Evolutionary conservation across 768 basidiomycete genomes (phyloP).

Genomic region (Auricularia heimuer): DNA sequence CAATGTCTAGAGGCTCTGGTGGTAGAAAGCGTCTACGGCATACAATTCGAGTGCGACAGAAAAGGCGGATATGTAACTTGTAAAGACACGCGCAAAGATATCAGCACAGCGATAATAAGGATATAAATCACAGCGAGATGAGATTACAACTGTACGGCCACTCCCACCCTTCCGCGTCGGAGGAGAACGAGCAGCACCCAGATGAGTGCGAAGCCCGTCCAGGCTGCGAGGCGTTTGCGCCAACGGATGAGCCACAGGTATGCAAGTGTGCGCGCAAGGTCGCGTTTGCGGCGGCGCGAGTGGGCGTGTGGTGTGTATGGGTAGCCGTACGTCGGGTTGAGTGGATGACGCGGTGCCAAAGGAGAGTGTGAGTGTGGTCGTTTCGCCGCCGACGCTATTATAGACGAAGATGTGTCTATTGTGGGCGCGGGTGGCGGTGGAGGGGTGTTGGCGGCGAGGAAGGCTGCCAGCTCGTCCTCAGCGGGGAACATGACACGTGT

Average conservation of each 20-base stretch:
- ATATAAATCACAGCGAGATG: too few relatives aligned
- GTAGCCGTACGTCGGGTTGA: constrained; percentile 73
- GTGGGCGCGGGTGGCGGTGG: constrained; percentile 35
- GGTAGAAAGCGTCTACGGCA: too few relatives aligned
- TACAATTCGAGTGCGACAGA: too few relatives aligned
- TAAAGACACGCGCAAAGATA: too few relatives aligned
- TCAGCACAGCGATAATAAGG: too few relatives aligned
- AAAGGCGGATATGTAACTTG: too few relatives aligned
- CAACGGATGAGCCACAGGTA: constrained; percentile 61
- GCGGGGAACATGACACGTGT: constrained; percentile 60
- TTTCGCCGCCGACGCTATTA: constrained; percentile 13
- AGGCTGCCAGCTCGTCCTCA: constrained; percentile 36
- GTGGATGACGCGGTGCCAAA: constrained; percentile 37
- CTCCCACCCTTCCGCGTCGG: neutral
- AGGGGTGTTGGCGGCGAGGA: constrained; percentile 56
- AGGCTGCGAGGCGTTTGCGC: constrained; percentile 33
- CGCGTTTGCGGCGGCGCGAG: constrained; percentile 60
- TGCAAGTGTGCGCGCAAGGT: constrained; percentile 52
- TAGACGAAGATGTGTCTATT: neutral
- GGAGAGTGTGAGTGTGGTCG: constrained; percentile 16
- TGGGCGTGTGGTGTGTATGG: constrained; percentile 26
- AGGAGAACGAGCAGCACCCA: neutral
- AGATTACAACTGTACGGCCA: too few relatives aligned
- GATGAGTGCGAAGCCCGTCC: neutral
- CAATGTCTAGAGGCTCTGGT: too few relatives aligned